These are phyloP conservation scores for Botrytis tulipae DNA, from an alignment of 2,329 filamentous ascomycete genomes.

Conservation along the genomic window DNA sequence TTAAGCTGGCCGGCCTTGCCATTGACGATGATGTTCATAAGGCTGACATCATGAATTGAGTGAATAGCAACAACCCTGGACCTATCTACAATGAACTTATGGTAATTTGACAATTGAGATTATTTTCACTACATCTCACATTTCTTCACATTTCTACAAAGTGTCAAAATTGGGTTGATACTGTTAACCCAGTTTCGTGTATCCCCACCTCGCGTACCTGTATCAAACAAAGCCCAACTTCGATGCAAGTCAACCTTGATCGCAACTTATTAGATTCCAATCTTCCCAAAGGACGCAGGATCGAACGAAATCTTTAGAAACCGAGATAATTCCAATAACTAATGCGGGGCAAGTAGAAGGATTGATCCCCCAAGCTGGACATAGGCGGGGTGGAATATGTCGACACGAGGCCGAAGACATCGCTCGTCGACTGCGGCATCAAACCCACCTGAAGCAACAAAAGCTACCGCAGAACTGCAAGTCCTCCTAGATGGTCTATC, in stretches of 20 bases:
- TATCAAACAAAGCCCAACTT: conserved; percentile 23
- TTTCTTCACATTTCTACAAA: not conserved
- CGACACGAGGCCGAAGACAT: conserved; percentile 54
- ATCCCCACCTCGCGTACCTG: conserved; percentile 21
- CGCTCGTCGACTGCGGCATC: conserved; percentile 65
- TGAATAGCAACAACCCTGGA: conserved; percentile 8
- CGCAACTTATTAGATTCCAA: not conserved
- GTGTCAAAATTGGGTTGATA: not conserved
- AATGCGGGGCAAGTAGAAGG: conserved; percentile 32
- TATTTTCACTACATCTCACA: not conserved
- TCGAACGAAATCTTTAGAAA: conserved; percentile 16
- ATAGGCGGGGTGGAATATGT: conserved; percentile 45
- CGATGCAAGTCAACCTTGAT: conserved; percentile 26
- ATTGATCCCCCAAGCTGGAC: conserved; percentile 29
- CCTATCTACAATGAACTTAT: not conserved
- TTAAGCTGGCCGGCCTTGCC: conserved; percentile 15
- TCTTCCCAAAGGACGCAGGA: conserved; percentile 23
- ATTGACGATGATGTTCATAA: conserved; percentile 13
- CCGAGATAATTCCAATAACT: conserved; percentile 18
- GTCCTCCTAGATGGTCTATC: conserved; percentile 49
- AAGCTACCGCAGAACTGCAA: conserved; percentile 59
- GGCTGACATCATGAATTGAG: conserved; percentile 21
- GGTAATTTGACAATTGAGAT: conserved; percentile 4
- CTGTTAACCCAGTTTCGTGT: conserved; percentile 10
- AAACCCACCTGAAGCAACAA: conserved; percentile 53